phyloP scores from a whole-genome alignment of 352 stramenopile genomes.

The Phytopythium boreale region DNA sequence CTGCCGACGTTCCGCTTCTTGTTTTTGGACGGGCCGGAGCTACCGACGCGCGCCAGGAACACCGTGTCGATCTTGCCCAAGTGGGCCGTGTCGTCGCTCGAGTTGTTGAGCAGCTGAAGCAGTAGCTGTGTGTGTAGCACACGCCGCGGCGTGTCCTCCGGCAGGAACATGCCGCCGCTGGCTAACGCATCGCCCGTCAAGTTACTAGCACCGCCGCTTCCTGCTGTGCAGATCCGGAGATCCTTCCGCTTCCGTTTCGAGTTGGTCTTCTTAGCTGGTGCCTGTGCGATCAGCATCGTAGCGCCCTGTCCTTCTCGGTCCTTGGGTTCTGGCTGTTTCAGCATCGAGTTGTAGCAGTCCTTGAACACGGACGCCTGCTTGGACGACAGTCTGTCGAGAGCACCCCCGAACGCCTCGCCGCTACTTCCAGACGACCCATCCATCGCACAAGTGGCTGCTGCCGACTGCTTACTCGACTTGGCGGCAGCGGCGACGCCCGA shows the following conservation, averaged over 20 bases:
- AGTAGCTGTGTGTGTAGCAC: constrained; percentile 79
- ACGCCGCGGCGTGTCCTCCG: constrained; percentile 58
- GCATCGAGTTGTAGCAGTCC: constrained; percentile 69
- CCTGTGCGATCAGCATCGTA: constrained; percentile 12
- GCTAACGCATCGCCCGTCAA: constrained; percentile 22
- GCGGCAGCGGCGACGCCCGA: constrained; percentile 14
- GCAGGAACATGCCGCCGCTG: constrained; percentile 64
- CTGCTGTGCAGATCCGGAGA: constrained; percentile 69
- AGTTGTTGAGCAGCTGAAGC: constrained; percentile 65
- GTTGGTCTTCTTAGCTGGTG: constrained; percentile 52
- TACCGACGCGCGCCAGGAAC: constrained; percentile 4
- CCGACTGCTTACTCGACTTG: constrained; percentile 31
- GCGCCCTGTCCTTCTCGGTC: constrained; percentile 7
- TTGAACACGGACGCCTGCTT: constrained; percentile 70
- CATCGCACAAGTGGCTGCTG: constrained; percentile 11
- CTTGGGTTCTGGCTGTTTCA: constrained; percentile 50
- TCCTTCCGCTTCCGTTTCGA: constrained; percentile 85
- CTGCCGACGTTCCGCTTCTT: constrained; percentile 49
- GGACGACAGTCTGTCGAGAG: constrained; percentile 5
- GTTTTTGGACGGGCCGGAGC: constrained; percentile 39
- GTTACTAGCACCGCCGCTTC: constrained; percentile 12
- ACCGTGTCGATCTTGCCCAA: constrained; percentile 11
- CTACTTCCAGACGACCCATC: background rate
- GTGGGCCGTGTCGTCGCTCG: constrained; percentile 31
- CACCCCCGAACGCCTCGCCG: background rate